Percentiles rank a stretch among this genome's conserved stretches.
These are phyloP conservation scores for Sanguinoderma infundibulare DNA, from an alignment of 1,284 basidiomycete species.

Conservation along the genomic window DNA sequence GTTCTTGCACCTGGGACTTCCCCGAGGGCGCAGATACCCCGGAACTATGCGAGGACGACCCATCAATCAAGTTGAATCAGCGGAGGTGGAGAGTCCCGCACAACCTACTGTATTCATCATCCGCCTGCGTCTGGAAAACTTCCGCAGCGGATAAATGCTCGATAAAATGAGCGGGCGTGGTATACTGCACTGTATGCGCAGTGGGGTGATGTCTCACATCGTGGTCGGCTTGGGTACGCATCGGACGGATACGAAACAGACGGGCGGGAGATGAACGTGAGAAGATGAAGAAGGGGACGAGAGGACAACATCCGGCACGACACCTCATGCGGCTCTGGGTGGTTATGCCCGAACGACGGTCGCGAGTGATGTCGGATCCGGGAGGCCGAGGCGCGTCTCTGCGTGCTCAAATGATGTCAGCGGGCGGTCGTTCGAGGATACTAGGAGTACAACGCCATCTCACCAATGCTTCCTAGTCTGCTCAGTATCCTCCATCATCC, in stretches of 20 bases:
- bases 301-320: conserved; percentile 8
- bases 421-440: too few relatives aligned
- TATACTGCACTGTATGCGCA: not conserved
- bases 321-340: conserved; percentile 5
- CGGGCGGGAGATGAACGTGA: conserved; percentile 20
- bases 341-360: conserved; percentile 5
- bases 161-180: not conserved
- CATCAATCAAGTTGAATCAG: not conserved
- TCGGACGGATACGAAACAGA: too few relatives aligned
- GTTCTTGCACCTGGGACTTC: not conserved
- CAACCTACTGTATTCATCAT: not conserved
- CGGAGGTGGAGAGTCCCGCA: not conserved
- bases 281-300: conserved; percentile 7
- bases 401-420: not conserved
- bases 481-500: too few relatives aligned
- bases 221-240: not conserved
- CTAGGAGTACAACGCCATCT: too few relatives aligned
- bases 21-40: not conserved
- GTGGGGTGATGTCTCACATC: not conserved
- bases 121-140: not conserved
- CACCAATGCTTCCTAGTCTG: too few relatives aligned
- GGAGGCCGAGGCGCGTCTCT: not conserved
- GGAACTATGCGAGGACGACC: not conserved
- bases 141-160: not conserved
- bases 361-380: not conserved